Conservation (phyloP, 108 stramenopile species). For the Epipyxis sp. region DNA sequence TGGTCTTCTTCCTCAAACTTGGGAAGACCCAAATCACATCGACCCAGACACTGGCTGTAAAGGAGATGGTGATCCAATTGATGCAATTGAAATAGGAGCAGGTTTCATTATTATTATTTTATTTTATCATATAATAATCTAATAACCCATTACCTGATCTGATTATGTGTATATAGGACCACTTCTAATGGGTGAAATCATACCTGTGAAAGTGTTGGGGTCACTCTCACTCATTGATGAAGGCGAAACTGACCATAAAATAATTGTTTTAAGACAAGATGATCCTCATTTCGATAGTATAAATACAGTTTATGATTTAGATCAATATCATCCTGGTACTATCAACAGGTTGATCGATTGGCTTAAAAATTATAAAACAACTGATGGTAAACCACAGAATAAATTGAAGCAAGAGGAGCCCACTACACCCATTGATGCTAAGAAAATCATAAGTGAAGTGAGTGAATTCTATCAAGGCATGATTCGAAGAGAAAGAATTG, state of each 20-base stretch:
- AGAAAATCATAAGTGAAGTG: slow-evolving; percentile 70
- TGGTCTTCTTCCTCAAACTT: slow-evolving; percentile 91
- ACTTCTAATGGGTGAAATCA: slow-evolving; percentile 80
- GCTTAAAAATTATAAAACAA: slow-evolving; percentile 94
- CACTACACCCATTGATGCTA: slow-evolving; percentile 70
- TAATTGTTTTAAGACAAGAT: slow-evolving; percentile 74
- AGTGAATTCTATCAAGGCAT: slow-evolving; percentile 37
- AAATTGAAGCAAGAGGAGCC: slow-evolving; percentile 77
- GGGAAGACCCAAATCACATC: slow-evolving; percentile 85
- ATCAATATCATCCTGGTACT: slow-evolving; percentile 72
- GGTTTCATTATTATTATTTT: too few species aligned
- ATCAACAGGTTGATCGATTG: slow-evolving; percentile 77
- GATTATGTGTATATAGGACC: too few species aligned
- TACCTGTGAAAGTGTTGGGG: slow-evolving; percentile 86
- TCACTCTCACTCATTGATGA: slow-evolving; percentile 91
- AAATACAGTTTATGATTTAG: slow-evolving; percentile 83
- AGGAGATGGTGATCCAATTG: slow-evolving; percentile 97
- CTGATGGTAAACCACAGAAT: slow-evolving; percentile 89
- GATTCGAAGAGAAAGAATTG: too few species aligned
- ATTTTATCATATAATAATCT: too few species aligned
- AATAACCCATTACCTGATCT: too few species aligned
- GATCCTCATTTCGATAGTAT: slow-evolving; percentile 75
- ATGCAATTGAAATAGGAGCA: slow-evolving; percentile 93
- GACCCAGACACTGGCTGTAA: slow-evolving; percentile 71
- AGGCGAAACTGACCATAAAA: slow-evolving; percentile 96